Evolutionary conservation across 2,329 filamentous ascomycete species (phyloP).

Genomic region (Daldinia eschscholtzii): DNA sequence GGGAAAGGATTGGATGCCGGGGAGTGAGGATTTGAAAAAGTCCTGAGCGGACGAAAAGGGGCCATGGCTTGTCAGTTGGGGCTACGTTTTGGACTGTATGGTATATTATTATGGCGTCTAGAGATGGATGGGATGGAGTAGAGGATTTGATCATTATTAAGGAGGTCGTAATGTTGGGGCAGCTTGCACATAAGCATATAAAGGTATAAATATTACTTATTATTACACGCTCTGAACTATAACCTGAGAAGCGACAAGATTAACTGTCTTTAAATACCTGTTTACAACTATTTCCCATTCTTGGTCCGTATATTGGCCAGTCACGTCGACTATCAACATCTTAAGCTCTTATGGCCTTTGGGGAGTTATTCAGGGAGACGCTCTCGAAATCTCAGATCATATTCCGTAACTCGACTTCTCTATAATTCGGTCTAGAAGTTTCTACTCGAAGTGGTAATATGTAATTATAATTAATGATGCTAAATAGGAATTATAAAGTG

Average conservation of each 20-base stretch:
- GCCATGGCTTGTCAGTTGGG: neutral
- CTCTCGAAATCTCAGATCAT: neutral
- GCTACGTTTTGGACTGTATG: neutral
- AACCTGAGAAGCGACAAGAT: neutral
- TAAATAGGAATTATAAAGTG: neutral
- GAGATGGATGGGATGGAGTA: neutral
- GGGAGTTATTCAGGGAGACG: too few relatives aligned
- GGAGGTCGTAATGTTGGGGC: neutral
- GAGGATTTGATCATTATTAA: neutral
- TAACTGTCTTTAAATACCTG: neutral
- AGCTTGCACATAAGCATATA: neutral
- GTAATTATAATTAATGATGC: neutral
- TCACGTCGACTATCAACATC: neutral
- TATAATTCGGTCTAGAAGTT: too few relatives aligned
- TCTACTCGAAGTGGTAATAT: too few relatives aligned
- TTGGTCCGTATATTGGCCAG: too few relatives aligned
- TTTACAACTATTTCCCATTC: too few relatives aligned
- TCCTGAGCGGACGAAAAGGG: neutral
- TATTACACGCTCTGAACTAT: too few relatives aligned
- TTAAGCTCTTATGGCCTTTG: too few relatives aligned
- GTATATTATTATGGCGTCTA: slow-evolving; percentile 1
- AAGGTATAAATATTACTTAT: neutral
- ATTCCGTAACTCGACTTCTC: neutral
- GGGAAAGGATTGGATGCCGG: slow-evolving; percentile 52
- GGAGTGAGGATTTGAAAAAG: slow-evolving; percentile 12